Percentiles rank a stretch among this genome's conserved stretches.
Conservation (phyloP, 2,329 filamentous ascomycete genomes). For the Microdochium paspali region DNA sequence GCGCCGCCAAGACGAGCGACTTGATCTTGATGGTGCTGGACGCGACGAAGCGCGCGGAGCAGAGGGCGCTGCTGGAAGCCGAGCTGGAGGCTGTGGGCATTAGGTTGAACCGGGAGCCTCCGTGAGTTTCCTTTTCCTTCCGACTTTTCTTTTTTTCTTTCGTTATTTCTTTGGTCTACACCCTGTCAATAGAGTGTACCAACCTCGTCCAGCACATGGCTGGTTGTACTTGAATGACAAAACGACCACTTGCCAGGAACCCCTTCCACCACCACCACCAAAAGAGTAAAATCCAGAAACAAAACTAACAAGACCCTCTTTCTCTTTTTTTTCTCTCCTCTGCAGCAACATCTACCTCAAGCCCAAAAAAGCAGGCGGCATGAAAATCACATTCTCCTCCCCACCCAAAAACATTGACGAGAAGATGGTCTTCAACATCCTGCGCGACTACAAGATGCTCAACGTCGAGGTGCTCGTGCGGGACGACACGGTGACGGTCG, state of each 20-base stretch:
- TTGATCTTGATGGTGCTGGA: constrained; percentile 95
- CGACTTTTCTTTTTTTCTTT: background rate
- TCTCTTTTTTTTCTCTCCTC: too few relatives aligned
- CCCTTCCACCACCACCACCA: too few relatives aligned
- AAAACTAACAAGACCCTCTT: too few relatives aligned
- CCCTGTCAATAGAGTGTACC: constrained; percentile 2
- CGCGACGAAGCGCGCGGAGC: constrained; percentile 92
- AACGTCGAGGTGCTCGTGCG: constrained; percentile 95
- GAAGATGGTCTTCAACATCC: constrained; percentile 96
- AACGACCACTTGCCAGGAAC: too few relatives aligned
- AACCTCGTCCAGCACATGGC: too few relatives aligned
- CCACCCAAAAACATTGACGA: constrained; percentile 90
- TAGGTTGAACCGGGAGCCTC: constrained; percentile 80
- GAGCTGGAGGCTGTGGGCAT: constrained; percentile 95
- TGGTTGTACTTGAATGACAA: too few relatives aligned
- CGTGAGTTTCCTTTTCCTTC: constrained; percentile 41
- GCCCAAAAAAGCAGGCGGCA: constrained; percentile 86
- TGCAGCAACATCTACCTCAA: constrained; percentile 92
- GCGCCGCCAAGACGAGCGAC: constrained; percentile 95
- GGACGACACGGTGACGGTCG: constrained; percentile 90
- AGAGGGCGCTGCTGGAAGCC: constrained; percentile 78
- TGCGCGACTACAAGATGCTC: constrained; percentile 96
- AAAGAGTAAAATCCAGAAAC: too few relatives aligned
- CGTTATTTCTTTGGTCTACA: background rate
- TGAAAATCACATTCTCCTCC: constrained; percentile 94